A percentile compares a stretch with the other conserved stretches of the same genome.
Evolutionary conservation across 148 eudicot genomes (phyloP).

Genomic region (Camellia lanceoleosa): DNA sequence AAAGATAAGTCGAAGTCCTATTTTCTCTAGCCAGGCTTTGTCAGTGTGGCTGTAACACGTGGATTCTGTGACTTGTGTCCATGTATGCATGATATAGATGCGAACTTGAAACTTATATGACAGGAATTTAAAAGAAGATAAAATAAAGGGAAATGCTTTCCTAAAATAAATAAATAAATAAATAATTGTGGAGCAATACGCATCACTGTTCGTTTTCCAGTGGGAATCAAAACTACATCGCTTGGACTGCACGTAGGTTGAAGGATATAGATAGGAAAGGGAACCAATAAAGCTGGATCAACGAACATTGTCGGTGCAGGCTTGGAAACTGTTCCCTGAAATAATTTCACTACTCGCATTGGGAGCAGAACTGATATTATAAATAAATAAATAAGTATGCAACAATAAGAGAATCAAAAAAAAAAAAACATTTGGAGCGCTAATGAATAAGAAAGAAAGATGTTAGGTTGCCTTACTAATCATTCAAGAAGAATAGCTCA

Average conservation of each 20-base stretch:
- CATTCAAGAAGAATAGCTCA: too few species aligned
- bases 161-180: not conserved
- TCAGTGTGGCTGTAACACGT: not conserved
- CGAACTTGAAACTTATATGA: slow-evolving; percentile 2
- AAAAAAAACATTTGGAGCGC: not conserved
- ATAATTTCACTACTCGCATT: slow-evolving; percentile 13
- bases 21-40: not conserved
- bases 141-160: too few species aligned
- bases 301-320: slow-evolving; percentile 43
- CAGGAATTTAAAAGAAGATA: not conserved
- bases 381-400: not conserved
- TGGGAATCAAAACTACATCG: slow-evolving; percentile 41
- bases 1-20: not conserved
- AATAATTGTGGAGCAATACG: not conserved
- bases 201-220: not conserved
- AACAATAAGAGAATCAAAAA: not conserved
- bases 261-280: slow-evolving; percentile 53
- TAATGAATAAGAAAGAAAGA: too few species aligned
- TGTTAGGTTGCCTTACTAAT: too few species aligned
- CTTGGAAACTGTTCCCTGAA: slow-evolving; percentile 45
- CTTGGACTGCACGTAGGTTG: slow-evolving; percentile 48
- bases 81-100: too few species aligned
- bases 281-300: slow-evolving; percentile 46
- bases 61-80: not conserved
- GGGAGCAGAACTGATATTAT: not conserved